phyloP scores from a whole-genome alignment of 805 yeast genomes.

The Saturnispora besseyi region DNA sequence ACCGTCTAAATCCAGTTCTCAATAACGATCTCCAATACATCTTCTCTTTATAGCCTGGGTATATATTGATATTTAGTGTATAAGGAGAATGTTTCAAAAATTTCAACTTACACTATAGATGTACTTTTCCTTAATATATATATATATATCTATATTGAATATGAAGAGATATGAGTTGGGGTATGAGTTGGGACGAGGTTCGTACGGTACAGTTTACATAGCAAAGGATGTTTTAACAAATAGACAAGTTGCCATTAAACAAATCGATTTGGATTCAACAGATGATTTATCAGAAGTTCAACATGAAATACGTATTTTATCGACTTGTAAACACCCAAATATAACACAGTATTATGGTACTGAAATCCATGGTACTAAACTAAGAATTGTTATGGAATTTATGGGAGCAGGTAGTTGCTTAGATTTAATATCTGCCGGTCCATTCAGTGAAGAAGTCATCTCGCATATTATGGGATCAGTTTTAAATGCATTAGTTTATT shows the following conservation, averaged over 20 bases:
- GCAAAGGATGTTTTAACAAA: constrained; percentile 40
- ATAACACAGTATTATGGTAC: constrained; percentile 66
- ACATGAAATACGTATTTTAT: constrained; percentile 58
- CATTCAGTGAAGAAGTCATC: constrained; percentile 47
- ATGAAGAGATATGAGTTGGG: constrained; percentile 30
- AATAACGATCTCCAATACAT: not conserved
- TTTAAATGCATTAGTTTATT: constrained; percentile 50
- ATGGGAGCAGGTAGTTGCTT: constrained; percentile 71
- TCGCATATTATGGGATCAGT: constrained; percentile 47
- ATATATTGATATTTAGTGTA: no score
- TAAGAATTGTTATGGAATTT: constrained; percentile 77
- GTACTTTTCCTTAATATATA: not conserved
- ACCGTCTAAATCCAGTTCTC: not conserved
- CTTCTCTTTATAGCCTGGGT: no score
- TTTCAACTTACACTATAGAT: not conserved
- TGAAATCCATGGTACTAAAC: constrained; percentile 56
- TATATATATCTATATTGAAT: not conserved
- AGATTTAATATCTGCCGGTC: constrained; percentile 53
- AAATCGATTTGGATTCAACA: constrained; percentile 61
- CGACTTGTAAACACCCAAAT: constrained; percentile 54
- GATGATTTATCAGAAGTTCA: constrained; percentile 69
- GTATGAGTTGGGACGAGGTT: constrained; percentile 65
- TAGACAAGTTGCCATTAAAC: constrained; percentile 49
- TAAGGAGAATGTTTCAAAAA: not conserved
- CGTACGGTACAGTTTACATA: constrained; percentile 67